A percentile compares a stretch with the other conserved stretches of the same genome.
Conservation (phyloP, 805 yeast genomes). For the Saccharomycopsis oosterbeekiorum region DNA sequence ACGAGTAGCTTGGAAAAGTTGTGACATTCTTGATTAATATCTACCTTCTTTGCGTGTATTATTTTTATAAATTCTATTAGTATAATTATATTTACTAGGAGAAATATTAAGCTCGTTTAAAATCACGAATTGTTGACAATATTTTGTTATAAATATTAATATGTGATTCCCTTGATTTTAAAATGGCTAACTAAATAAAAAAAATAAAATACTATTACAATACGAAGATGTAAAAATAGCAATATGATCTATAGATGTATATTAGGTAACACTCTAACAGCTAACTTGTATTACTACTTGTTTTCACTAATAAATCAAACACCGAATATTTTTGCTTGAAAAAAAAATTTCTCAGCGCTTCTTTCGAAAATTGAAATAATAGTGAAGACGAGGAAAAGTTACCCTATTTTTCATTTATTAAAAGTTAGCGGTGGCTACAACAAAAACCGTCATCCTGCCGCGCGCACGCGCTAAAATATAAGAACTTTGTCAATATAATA, state of each 20-base stretch:
- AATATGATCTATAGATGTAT: too few relatives aligned
- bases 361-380: neutral
- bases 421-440: too few relatives aligned
- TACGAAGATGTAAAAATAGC: neutral
- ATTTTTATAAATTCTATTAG: too few relatives aligned
- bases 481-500: too few relatives aligned
- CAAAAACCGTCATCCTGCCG: too few relatives aligned
- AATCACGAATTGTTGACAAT: too few relatives aligned
- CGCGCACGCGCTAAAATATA: too few relatives aligned
- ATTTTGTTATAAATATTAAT: neutral
- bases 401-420: too few relatives aligned
- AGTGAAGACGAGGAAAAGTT: neutral
- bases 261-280: neutral
- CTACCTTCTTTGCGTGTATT: neutral
- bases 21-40: constrained; percentile 31
- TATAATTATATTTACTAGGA: too few relatives aligned
- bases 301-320: neutral
- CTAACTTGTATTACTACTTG: neutral
- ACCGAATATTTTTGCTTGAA: neutral
- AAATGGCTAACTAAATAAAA: neutral
- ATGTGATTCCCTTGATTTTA: neutral
- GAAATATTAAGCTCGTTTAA: too few relatives aligned
- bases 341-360: neutral
- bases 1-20: constrained; percentile 68
- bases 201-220: too few relatives aligned